Conservation (phyloP, 352 stramenopile species). For the Pythium biforme region DNA sequence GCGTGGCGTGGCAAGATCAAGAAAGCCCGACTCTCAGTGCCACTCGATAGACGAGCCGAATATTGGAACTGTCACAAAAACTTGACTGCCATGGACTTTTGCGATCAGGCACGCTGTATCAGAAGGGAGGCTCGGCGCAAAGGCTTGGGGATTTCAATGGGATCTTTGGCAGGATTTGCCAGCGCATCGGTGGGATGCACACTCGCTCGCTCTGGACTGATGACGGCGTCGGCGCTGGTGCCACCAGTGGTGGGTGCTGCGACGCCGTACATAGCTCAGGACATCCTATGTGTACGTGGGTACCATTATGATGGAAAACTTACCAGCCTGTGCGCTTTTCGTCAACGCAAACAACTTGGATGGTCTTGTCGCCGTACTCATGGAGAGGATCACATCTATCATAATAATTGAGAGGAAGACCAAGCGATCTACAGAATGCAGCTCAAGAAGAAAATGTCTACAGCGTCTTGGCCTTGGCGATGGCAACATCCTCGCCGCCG, state of each 20-base stretch:
- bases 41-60: background rate
- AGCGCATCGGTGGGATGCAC: background rate
- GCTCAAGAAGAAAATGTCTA: background rate
- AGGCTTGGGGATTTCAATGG: background rate
- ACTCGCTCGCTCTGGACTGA: background rate
- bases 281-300: no score
- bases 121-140: background rate
- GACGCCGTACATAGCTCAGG: no score
- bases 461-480: conserved; percentile 10
- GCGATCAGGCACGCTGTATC: background rate
- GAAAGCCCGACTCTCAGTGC: background rate
- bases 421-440: background rate
- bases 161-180: background rate
- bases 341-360: background rate
- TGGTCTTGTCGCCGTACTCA: no score
- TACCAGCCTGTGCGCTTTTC: no score
- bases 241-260: background rate
- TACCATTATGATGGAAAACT: no score
- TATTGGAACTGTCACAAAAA: background rate
- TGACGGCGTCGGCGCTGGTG: background rate
- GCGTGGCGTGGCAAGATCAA: background rate
- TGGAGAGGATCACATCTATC: background rate
- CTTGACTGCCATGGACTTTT: background rate
- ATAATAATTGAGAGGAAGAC: background rate
- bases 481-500: conserved; percentile 1